Evolutionary conservation across 2,329 filamentous ascomycete species (phyloP), one percentile per base, ranked within the genome.

Genomic region (Colletotrichum sp.): DNA sequence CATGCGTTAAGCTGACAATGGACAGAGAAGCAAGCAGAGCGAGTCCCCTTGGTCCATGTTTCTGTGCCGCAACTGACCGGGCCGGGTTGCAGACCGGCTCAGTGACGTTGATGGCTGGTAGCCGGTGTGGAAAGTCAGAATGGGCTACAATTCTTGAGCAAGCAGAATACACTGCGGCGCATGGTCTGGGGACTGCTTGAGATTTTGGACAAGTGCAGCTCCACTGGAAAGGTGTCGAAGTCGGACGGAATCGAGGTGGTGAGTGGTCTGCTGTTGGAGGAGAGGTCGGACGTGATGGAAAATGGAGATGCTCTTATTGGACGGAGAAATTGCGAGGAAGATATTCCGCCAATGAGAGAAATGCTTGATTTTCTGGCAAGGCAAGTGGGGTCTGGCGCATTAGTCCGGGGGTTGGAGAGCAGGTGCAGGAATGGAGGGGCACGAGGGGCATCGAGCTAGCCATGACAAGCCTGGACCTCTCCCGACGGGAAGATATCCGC

Each of bases 321-420:
- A 75, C 75, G 75, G 75, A 75, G 36, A 66, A 76, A 75, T 7
- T 63, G 15, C 10, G 7, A 39, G 24, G 6, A 16, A 55, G n/a
- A 70, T 75, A 4, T 76, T 76, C 75, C 75, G 13, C 75, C 75
- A 76, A 76, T 75, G 16, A 24, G 13, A 59, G 13, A 5, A 6
- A 13, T 1, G 6, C 4, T 28, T 12, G 0, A 7, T 9, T n/a
- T 60, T 68, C 26, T 68, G 32, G 64, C 15, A n/a, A 59, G 57
- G 69, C n/a, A 64, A 52, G 69, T 72, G 69, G 73, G 57, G 64
- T 49, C 24, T 52, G 12, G 24, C 34, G 24, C 18, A 24, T 75
- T 39, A 62, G 60, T 62, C 64, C 39, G 64, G 55, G 63, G 26
- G 52, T 75, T 52, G 60, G 68, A 67, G 62, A 72, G n/a, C n/a